Evolutionary conservation across 371 early-diverging fungal genomes (phyloP), one percentile per base, ranked within the genome.

Genomic region (Apophysomyces trapeziformis): DNA sequence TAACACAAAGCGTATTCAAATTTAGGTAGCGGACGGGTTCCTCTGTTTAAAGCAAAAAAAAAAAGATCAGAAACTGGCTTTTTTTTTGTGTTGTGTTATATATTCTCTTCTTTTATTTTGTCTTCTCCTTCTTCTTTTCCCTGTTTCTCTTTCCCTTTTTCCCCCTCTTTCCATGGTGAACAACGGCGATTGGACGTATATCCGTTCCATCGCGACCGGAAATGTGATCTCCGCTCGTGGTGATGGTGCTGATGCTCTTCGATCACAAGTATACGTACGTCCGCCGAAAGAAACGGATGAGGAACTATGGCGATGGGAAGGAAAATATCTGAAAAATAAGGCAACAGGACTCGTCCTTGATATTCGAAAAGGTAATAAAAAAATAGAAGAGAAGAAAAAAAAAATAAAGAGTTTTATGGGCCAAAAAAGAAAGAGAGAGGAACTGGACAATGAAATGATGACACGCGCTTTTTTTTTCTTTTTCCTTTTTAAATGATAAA

Each of bases 241-340:
- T 12, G 58, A 43, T 21, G 43, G 62, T 16, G 37, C 38, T 3
- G 70, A 71, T 14, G 41, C 59, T 18, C 46, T 75, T 37, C 71
- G 83, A 45, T 74, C 83, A 35, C 80, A 79, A 71, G 80, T 80
- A 2, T 66, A 73, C 35, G 75, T 83, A 0, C 58, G 62, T 38
- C 67, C 70, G 16, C 74, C 77, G 5, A 63, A 66, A 43, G 58
- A 73, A 38, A 61, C 58, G 16, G 83, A 76, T 54, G 45, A 65
- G 26, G 77, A 83, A 64, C 68, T 78, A 14, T 83, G 83, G 83
- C 58, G 68, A n/a, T 83, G 78, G 78, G 77, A 79, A 54, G 78
- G 72, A 21, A 72, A 71, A 58, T 71, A 73, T 44, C 38, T 83
- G 32, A 63, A 56, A 16, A 83, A 83, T 58, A 79, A 83, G 65